Percentiles rank a stretch among this genome's conserved stretches.
Evolutionary conservation across 1,139 yeast species (phyloP).

Genomic region (Meyerozyma smithsonii): DNA sequence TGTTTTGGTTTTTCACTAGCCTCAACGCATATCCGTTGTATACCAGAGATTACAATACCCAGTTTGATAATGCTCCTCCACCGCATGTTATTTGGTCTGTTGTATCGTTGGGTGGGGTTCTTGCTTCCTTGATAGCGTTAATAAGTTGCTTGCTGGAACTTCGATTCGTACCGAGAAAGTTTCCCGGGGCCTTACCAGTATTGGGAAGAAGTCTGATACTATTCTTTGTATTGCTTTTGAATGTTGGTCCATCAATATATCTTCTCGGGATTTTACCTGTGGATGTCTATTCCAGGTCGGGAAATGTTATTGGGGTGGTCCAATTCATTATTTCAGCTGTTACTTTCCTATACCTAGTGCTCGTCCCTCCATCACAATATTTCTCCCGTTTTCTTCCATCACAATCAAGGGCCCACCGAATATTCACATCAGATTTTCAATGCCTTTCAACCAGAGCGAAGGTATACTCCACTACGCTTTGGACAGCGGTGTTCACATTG

Average conservation of each 20-base stretch:
- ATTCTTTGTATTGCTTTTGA: slow-evolving; percentile 38
- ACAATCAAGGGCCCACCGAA: slow-evolving; percentile 17
- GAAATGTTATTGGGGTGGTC: slow-evolving; percentile 46
- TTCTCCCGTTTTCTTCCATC: slow-evolving; percentile 26
- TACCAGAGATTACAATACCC: slow-evolving; percentile 55
- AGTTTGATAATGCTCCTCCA: slow-evolving; percentile 60
- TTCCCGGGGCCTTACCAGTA: slow-evolving; percentile 62
- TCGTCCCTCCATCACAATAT: slow-evolving; percentile 46
- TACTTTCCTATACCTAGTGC: slow-evolving; percentile 58
- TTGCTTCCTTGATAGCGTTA: slow-evolving; percentile 62
- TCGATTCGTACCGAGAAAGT: slow-evolving; percentile 58
- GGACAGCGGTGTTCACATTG: slow-evolving; percentile 66
- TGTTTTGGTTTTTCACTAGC: slow-evolving; percentile 79
- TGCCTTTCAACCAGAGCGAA: slow-evolving; percentile 45
- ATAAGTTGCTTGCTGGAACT: slow-evolving; percentile 53
- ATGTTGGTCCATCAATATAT: slow-evolving; percentile 60
- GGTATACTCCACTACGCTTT: slow-evolving; percentile 55
- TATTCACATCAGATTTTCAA: slow-evolving; percentile 54
- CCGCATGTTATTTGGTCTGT: slow-evolving; percentile 57
- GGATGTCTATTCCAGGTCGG: slow-evolving; percentile 46
- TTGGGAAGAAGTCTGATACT: slow-evolving; percentile 40
- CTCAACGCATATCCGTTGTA: slow-evolving; percentile 76
- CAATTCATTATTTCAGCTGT: slow-evolving; percentile 59
- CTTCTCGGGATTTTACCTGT: slow-evolving; percentile 50
- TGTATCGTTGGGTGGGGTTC: slow-evolving; percentile 67